phyloP scores from a whole-genome alignment of 208 protist species.

The Wallacemonas sp. region DNA sequence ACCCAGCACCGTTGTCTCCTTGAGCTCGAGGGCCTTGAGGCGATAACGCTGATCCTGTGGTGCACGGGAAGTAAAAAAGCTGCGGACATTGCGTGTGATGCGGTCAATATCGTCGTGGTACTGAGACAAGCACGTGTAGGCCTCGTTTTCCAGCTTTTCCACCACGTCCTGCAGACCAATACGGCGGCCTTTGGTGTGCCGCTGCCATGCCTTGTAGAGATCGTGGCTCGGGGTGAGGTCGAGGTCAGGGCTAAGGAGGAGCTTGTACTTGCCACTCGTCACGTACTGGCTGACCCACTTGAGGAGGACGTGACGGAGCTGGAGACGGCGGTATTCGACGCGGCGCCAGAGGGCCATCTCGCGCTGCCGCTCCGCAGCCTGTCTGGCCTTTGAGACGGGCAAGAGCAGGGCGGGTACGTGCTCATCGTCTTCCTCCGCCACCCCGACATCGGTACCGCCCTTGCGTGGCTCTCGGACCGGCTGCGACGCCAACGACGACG shows the following conservation, averaged over 20 bases:
- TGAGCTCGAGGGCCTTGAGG: conserved; percentile 71
- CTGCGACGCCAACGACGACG: too few species aligned
- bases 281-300: conserved; percentile 82
- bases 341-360: conserved; percentile 55
- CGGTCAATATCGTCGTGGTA: conserved; percentile 85
- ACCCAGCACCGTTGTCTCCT: conserved; percentile 74
- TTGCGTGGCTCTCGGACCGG: too few species aligned
- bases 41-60: conserved; percentile 61
- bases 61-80: conserved; percentile 74
- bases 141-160: conserved; percentile 72
- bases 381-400: conserved; percentile 8
- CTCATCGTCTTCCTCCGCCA: too few species aligned
- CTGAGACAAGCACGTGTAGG: conserved; percentile 83
- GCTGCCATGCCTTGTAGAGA: conserved; percentile 60
- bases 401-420: not conserved
- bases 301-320: conserved; percentile 79
- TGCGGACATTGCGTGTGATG: conserved; percentile 74
- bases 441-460: too few species aligned
- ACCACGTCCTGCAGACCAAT: conserved; percentile 73
- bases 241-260: conserved; percentile 66
- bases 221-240: conserved; percentile 55
- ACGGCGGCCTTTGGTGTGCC: conserved; percentile 46
- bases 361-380: conserved; percentile 1
- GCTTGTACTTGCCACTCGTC: conserved; percentile 48
- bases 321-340: conserved; percentile 77